These are phyloP conservation scores for Sporothrix curviconia DNA, from an alignment of 2,329 filamentous ascomycete species.

Conservation along the genomic window DNA sequence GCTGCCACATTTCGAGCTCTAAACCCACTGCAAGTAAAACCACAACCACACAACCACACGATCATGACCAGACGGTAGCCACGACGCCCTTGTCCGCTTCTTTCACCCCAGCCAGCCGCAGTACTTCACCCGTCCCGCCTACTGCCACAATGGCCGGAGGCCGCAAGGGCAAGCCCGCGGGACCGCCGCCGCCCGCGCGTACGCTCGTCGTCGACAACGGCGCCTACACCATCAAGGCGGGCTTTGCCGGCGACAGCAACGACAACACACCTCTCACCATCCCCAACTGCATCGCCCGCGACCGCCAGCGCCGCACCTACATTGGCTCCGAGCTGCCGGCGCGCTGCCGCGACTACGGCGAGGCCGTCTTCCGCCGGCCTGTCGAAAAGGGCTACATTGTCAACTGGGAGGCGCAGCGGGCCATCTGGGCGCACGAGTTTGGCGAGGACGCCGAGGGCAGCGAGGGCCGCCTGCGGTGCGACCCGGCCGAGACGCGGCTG, in stretches of 20 bases:
- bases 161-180: constrained; percentile 42
- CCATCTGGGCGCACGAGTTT: constrained; percentile 89
- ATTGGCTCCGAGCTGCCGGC: constrained; percentile 67
- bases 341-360: constrained; percentile 79
- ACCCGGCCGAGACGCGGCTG: constrained; percentile 75
- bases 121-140: too few species aligned
- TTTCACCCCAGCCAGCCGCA: too few species aligned
- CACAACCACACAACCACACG: too few species aligned
- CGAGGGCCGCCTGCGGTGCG: constrained; percentile 49
- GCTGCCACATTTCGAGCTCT: neutral
- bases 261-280: constrained; percentile 55
- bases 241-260: constrained; percentile 52
- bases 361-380: constrained; percentile 77
- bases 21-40: neutral
- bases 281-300: constrained; percentile 83
- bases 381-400: constrained; percentile 94
- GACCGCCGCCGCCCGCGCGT: constrained; percentile 47
- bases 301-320: constrained; percentile 71
- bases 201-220: constrained; percentile 94
- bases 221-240: constrained; percentile 84
- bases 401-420: constrained; percentile 93
- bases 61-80: too few species aligned
- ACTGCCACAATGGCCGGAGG: constrained; percentile 34
- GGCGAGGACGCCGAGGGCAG: constrained; percentile 28
- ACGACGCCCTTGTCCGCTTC: too few species aligned